Evolutionary conservation across 805 yeast genomes (phyloP).

Genomic region (Wickerhamomyces xylosicus): DNA sequence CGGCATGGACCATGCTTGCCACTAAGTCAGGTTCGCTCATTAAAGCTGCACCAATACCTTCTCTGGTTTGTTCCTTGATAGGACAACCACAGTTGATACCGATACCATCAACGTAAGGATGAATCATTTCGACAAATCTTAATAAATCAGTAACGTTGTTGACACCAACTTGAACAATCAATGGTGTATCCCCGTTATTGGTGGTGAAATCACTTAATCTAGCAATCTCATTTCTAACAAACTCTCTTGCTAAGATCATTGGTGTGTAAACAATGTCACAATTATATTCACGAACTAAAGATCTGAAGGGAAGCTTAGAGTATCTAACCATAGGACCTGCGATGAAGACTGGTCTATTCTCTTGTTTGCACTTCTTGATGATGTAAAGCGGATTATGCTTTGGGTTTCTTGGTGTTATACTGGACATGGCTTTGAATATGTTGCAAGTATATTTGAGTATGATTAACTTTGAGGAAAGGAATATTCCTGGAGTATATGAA

Average conservation of each 20-base stretch:
- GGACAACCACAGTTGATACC: constrained; percentile 98
- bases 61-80: constrained; percentile 85
- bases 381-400: constrained; percentile 44
- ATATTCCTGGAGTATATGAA: no score
- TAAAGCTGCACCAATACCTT: constrained; percentile 94
- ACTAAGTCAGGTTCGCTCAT: constrained; percentile 78
- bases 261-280: constrained; percentile 88
- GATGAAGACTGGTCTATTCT: constrained; percentile 47
- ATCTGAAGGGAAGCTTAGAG: constrained; percentile 87
- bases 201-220: constrained; percentile 81
- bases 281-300: constrained; percentile 59
- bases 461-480: no score
- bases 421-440: neutral
- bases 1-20: constrained; percentile 74
- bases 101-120: constrained; percentile 85
- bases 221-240: constrained; percentile 76
- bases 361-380: constrained; percentile 33
- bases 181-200: constrained; percentile 53
- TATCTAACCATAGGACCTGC: constrained; percentile 98
- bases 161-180: constrained; percentile 86
- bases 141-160: constrained; percentile 75
- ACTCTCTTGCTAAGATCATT: constrained; percentile 93
- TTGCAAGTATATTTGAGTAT: no score
- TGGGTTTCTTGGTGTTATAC: constrained; percentile 23
- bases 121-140: constrained; percentile 80